Percentiles rank a stretch among this genome's conserved stretches.
These are phyloP conservation scores for Kewa caespitosa DNA, from an alignment of 179 eudicot genomes.

Conservation along the genomic window DNA sequence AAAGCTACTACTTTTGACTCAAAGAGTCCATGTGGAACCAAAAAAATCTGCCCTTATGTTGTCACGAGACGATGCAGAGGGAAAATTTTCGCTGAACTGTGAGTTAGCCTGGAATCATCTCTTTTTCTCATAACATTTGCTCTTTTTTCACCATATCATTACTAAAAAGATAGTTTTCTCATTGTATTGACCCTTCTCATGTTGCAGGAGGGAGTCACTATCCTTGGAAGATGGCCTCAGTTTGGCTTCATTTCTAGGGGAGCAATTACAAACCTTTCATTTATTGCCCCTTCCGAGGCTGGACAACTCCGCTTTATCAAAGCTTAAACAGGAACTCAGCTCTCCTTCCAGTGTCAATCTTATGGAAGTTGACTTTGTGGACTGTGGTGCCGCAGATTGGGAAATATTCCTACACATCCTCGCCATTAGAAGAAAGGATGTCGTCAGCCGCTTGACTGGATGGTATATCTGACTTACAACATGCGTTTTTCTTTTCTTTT, in stretches of 20 bases:
- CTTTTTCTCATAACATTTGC: neutral
- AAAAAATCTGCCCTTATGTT: constrained; percentile 77
- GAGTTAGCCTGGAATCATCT: constrained; percentile 30
- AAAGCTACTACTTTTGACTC: constrained; percentile 31
- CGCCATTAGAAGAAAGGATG: constrained; percentile 51
- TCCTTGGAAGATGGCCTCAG: constrained; percentile 58
- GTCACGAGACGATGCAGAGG: constrained; percentile 80
- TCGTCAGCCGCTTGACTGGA: constrained; percentile 52
- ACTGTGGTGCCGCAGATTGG: constrained; percentile 45
- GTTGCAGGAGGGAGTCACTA: constrained; percentile 68
- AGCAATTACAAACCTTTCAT: constrained; percentile 75
- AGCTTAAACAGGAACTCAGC: constrained; percentile 31
- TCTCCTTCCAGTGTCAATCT: constrained; percentile 24
- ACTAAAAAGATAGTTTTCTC: neutral
- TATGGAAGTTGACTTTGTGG: constrained; percentile 32
- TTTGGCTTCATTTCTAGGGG: constrained; percentile 89
- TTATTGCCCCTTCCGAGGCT: constrained; percentile 58
- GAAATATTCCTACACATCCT: constrained; percentile 52
- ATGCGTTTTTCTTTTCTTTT: neutral
- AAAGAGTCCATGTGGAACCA: constrained; percentile 32
- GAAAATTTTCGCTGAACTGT: constrained; percentile 76
- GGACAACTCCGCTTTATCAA: constrained; percentile 30
- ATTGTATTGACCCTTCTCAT: constrained; percentile 7
- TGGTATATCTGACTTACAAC: constrained; percentile 51
- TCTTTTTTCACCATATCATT: no score